These are phyloP conservation scores for Fraxinus americana DNA, from an alignment of 257 asterid species.

Conservation along the genomic window DNA sequence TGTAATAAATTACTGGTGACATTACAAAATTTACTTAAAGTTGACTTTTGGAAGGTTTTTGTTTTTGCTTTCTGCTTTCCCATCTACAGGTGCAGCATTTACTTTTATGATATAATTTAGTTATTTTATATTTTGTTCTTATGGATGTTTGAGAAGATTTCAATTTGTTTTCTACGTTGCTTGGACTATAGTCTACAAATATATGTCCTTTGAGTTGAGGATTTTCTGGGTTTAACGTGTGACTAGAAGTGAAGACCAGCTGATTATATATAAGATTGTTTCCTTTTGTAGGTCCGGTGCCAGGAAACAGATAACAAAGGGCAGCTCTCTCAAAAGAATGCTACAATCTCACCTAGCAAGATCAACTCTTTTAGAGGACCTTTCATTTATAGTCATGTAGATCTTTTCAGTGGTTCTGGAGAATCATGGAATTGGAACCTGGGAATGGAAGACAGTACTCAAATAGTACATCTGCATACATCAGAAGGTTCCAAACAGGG, in stretches of 20 bases:
- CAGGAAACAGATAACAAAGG: constrained; percentile 38
- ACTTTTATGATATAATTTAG: background rate
- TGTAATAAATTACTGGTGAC: background rate
- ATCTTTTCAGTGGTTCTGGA: constrained; percentile 94
- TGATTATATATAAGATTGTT: constrained; percentile 15
- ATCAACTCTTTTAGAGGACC: constrained; percentile 54
- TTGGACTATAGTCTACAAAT: background rate
- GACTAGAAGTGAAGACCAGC: background rate
- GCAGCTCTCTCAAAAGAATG: constrained; percentile 46
- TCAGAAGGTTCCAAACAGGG: constrained; percentile 43
- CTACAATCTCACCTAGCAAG: constrained; percentile 39
- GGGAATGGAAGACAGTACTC: constrained; percentile 58
- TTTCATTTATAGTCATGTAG: constrained; percentile 71
- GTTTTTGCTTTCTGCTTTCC: background rate
- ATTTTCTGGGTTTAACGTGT: background rate
- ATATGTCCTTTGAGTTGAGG: background rate
- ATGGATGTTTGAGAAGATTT: background rate
- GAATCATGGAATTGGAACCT: constrained; percentile 90
- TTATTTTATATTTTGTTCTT: background rate
- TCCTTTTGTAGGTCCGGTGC: constrained; percentile 40
- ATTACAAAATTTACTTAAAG: background rate
- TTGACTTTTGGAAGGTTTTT: background rate
- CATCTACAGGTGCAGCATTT: background rate
- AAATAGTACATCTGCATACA: constrained; percentile 36
- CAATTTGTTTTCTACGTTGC: background rate